Conservation (phyloP, 352 stramenopile genomes). For the Globisporangium cederbergense region DNA sequence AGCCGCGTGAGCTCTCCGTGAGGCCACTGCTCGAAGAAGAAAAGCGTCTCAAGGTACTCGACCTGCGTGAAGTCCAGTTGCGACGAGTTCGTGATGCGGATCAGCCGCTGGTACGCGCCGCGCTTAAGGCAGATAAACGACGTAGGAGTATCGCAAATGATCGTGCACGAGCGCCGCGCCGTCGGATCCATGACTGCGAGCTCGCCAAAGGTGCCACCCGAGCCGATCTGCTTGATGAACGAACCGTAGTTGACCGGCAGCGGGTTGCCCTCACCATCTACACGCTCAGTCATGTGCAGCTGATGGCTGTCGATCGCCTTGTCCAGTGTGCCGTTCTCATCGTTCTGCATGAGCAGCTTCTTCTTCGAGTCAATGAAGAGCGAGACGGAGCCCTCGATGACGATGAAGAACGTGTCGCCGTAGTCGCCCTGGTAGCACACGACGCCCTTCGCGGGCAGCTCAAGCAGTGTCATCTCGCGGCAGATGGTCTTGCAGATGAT, state of each 20-base stretch:
- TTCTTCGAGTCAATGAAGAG: slow-evolving; percentile 70
- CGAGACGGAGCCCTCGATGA: slow-evolving; percentile 71
- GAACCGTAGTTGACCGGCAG: slow-evolving; percentile 47
- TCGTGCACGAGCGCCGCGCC: slow-evolving; percentile 64
- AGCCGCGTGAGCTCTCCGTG: slow-evolving; percentile 69
- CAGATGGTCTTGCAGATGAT: slow-evolving; percentile 89
- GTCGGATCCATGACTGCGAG: slow-evolving; percentile 80
- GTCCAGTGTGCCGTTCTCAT: slow-evolving; percentile 17
- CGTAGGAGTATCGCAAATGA: slow-evolving; percentile 61
- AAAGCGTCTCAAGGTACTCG: slow-evolving; percentile 81
- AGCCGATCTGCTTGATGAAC: slow-evolving; percentile 78
- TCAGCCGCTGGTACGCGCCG: slow-evolving; percentile 76
- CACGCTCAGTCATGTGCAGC: not conserved
- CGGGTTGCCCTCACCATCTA: slow-evolving; percentile 18
- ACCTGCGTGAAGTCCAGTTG: slow-evolving; percentile 78
- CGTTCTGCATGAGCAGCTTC: slow-evolving; percentile 19
- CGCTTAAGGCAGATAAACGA: slow-evolving; percentile 87
- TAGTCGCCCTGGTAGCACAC: slow-evolving; percentile 85
- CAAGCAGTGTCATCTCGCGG: slow-evolving; percentile 80
- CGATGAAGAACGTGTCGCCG: slow-evolving; percentile 78
- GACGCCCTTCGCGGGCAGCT: slow-evolving; percentile 50
- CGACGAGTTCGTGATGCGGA: slow-evolving; percentile 77
- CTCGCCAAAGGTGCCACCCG: slow-evolving; percentile 75
- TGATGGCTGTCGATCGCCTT: not conserved
- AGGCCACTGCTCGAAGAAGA: slow-evolving; percentile 75